These are phyloP conservation scores for Rhodomyrtus psidioides DNA, from an alignment of 441 rosid species.

Conservation along the genomic window DNA sequence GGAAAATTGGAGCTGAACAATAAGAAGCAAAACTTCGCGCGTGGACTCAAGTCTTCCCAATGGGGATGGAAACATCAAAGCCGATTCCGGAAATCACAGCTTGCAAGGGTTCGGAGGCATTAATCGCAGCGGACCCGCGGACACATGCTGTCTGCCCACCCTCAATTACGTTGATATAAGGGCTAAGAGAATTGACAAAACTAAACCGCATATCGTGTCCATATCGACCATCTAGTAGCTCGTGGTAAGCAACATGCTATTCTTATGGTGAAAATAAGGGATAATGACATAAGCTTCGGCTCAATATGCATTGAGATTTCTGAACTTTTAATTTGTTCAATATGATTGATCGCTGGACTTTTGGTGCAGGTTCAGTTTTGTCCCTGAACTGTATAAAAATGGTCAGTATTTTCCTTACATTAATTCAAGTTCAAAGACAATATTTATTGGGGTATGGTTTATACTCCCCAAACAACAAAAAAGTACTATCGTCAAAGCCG, in stretches of 20 bases:
- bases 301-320: rapidly evolving
- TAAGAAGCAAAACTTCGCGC: neutral
- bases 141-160: neutral
- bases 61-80: neutral
- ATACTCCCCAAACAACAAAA: too few relatives aligned
- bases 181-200: neutral
- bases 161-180: neutral
- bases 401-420: too few relatives aligned
- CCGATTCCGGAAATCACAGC: neutral
- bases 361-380: too few relatives aligned
- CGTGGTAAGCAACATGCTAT: neutral
- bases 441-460: too few relatives aligned
- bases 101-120: neutral
- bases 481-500: too few relatives aligned
- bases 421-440: too few relatives aligned
- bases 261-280: neutral
- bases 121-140: neutral
- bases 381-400: too few relatives aligned
- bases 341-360: too few relatives aligned
- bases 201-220: neutral
- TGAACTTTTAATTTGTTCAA: too few relatives aligned
- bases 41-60: neutral
- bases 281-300: too few relatives aligned
- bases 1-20: too few relatives aligned
- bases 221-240: neutral